Evolutionary conservation across 2,329 filamentous ascomycete genomes (phyloP).

Genomic region (Microcyclospora pomicola): DNA sequence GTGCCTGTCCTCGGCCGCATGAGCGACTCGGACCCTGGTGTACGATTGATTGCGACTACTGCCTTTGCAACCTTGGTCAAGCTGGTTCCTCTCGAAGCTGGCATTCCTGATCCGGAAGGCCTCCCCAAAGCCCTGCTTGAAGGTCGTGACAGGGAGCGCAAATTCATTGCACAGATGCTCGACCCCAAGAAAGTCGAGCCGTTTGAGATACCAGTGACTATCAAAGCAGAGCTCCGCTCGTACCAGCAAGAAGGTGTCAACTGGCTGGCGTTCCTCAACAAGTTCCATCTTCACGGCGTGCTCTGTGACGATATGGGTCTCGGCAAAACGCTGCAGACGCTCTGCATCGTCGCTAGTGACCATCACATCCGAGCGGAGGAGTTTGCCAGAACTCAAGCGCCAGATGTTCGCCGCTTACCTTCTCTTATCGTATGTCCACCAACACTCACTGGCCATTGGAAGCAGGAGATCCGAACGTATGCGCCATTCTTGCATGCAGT

Average conservation of each 20-base stretch:
- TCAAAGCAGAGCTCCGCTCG: constrained; percentile 89
- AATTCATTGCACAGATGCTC: constrained; percentile 91
- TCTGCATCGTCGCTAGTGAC: constrained; percentile 96
- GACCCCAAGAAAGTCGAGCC: constrained; percentile 94
- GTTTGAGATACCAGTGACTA: constrained; percentile 86
- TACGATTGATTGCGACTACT: constrained; percentile 85
- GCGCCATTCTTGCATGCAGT: constrained; percentile 84
- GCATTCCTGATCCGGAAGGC: constrained; percentile 90
- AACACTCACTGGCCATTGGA: constrained; percentile 94
- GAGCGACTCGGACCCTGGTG: constrained; percentile 96
- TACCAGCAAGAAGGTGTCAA: constrained; percentile 99
- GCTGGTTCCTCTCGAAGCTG: constrained; percentile 88
- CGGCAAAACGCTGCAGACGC: constrained; percentile 90
- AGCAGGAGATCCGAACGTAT: constrained; percentile 91
- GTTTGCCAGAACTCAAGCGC: constrained; percentile 65
- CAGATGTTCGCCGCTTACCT: constrained; percentile 66
- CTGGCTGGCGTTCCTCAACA: constrained; percentile 95
- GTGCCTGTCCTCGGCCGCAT: constrained; percentile 93
- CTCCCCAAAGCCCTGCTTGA: constrained; percentile 77
- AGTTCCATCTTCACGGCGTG: constrained; percentile 94
- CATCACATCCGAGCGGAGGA: constrained; percentile 89
- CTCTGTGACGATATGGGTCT: constrained; percentile 99
- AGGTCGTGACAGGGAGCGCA: constrained; percentile 83
- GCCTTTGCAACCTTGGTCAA: constrained; percentile 96
- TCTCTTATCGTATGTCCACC: constrained; percentile 94